A percentile compares a stretch with the other conserved stretches of the same genome.
These are phyloP conservation scores for Dictyophora rubrovolvata DNA, from an alignment of 768 basidiomycete genomes.

Conservation along the genomic window DNA sequence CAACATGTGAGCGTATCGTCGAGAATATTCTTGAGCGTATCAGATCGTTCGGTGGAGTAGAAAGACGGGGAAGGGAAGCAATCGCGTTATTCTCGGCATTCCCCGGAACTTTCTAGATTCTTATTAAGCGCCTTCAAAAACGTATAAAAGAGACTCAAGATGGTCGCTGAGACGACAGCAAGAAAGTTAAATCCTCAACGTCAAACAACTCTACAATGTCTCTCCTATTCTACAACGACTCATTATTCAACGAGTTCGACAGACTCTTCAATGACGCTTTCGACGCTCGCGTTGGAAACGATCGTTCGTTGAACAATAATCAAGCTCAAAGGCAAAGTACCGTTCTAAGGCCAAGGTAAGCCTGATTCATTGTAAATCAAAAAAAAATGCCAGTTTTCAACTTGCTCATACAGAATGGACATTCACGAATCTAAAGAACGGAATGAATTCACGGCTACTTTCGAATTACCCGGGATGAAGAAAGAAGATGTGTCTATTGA, in stretches of 20 bases:
- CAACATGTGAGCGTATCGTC: too few species aligned
- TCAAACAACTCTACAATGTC: not conserved
- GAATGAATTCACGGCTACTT: conserved; percentile 38
- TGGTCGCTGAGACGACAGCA: too few species aligned
- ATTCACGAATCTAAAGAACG: conserved; percentile 32
- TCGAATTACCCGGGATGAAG: conserved; percentile 46
- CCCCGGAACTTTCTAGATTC: too few species aligned
- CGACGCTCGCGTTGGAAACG: not conserved
- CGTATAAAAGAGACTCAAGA: too few species aligned
- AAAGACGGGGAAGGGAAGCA: too few species aligned
- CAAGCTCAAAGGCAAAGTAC: not conserved
- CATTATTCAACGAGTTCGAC: not conserved
- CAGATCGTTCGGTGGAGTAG: too few species aligned
- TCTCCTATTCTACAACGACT: not conserved
- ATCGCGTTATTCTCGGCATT: too few species aligned
- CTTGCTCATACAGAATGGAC: conserved; percentile 23
- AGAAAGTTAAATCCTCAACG: too few species aligned
- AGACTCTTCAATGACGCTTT: conserved; percentile 4
- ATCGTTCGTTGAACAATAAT: not conserved
- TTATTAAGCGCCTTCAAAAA: too few species aligned
- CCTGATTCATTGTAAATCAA: too few species aligned
- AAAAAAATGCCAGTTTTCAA: not conserved
- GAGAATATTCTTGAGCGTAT: too few species aligned
- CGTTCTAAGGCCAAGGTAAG: not conserved
- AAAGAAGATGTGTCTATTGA: conserved; percentile 40